Evolutionary conservation across 768 basidiomycete genomes (phyloP), one percentile per base, ranked within the genome.

Genomic region (Suillus subaureus): DNA sequence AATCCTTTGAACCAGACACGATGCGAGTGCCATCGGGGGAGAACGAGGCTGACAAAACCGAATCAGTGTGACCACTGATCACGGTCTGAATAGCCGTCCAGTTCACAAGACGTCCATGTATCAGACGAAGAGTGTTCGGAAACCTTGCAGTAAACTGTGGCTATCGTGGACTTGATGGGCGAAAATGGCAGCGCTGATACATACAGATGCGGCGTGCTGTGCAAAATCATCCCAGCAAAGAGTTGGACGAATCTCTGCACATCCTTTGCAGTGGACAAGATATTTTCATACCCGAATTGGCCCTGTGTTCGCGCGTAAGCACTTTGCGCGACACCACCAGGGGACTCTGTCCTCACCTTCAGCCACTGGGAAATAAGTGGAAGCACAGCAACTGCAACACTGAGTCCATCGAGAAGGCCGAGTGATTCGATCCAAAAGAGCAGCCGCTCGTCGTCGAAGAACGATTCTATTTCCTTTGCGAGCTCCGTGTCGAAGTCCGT

Each of bases 151-250:
- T 39, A 39, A 39, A 39, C 13, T 39, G 12, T 39, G 13, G 39
- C 39, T 39, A 39, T 39, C 39, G 39, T 39, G 39, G 39, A 39
- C 18, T 64, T 62, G 52, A 6, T 23, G 26, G 72, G 73, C 26
- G 68, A 57, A 62, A 74, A 73, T 28, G 72, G 70, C 21, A 74
- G 40, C 1, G 68, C 72, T 35, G 72, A 74, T 21, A 73, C 21
- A 62, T 74, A 74, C 6, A 74, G 67, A 52, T 74, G 73, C 2
- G 72, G 72, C 3, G 64, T 66, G 65, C 68, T 70, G 33, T 69
- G 63, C 16, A 64, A n/a, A 9, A 72, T 70, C 6, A 61, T 39
- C 33, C 26, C 28, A n/a, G 9, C 51, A 54, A 74, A 74, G 1
- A 55, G 35, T n/a, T 47, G 28, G 6, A 72, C 61, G 61, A 72